A percentile compares a stretch with the other conserved stretches of the same genome.
These are phyloP conservation scores for Cladophialophora immunda DNA, from an alignment of 2,329 filamentous ascomycete genomes.

Conservation along the genomic window DNA sequence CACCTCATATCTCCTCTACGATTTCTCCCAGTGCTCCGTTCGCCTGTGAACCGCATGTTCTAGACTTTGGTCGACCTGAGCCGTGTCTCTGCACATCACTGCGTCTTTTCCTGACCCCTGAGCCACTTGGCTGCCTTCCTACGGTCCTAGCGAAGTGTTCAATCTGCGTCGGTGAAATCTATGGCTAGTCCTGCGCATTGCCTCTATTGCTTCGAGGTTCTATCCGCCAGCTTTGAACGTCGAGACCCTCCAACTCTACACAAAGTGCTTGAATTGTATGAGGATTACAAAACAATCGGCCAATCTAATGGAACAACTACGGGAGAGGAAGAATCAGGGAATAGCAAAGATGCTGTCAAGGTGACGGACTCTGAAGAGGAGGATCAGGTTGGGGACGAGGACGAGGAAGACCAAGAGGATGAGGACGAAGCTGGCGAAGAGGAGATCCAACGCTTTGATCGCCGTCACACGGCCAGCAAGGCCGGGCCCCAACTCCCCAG, in stretches of 20 bases:
- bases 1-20: slow-evolving; percentile 13
- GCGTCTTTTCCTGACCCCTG: not conserved
- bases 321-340: slow-evolving; percentile 25
- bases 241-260: slow-evolving; percentile 72
- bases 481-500: slow-evolving; percentile 40
- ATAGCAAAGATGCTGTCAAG: slow-evolving; percentile 25
- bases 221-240: slow-evolving; percentile 77
- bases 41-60: not conserved
- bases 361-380: slow-evolving; percentile 18
- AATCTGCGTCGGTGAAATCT: slow-evolving; percentile 1
- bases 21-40: not conserved
- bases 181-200: slow-evolving; percentile 92
- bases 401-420: slow-evolving; percentile 47
- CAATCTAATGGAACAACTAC: slow-evolving; percentile 10
- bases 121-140: not conserved
- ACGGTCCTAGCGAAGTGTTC: not conserved
- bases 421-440: slow-evolving; percentile 33
- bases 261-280: slow-evolving; percentile 75
- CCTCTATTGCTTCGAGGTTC: slow-evolving; percentile 89
- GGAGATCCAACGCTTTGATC: slow-evolving; percentile 31
- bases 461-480: slow-evolving; percentile 30
- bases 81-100: not conserved
- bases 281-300: slow-evolving; percentile 53
- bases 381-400: slow-evolving; percentile 35
- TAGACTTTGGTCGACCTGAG: not conserved